Base-by-base conservation (phyloP, 257 asterid genomes). In the Orobanche coerulescens region DNA sequence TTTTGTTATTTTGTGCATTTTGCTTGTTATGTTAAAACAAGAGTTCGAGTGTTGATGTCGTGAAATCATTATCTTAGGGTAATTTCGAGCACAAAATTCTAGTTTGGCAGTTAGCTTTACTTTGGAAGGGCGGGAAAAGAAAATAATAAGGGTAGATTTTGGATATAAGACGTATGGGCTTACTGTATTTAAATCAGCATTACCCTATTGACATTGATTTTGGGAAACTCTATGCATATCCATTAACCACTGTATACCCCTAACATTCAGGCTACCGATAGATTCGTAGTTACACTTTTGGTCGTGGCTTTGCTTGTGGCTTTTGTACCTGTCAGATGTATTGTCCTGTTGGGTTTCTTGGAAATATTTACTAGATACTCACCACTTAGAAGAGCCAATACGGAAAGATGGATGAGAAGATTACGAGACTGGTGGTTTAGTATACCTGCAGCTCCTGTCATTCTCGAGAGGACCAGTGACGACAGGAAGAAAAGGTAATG, bases 341-440 rank as follows among this genome's bases (percentile, higher is more conserved):
- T 82, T 18, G 24, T 71, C 19, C 63, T 88, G 52, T 43, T 88
- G 54, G 70, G 65, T 37, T 88, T 88, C 76, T 55, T 84, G 71
- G 96, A 92, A 62, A 55, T 64, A 34, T 92, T 79, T 62, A 92
- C 95, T 1, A 64, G 91, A 72, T 78, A 80, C 61, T 86, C 95
- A 15, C 95, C 98, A 5, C n/a, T 68, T 6, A 65, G 98, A 64
- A 84, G 75, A 71, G 71, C 83, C 33, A 76, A 73, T 83, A 88
- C 96, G 0, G 98, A 92, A 54, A 82, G 84, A 76, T 88, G 94
- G 87, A 62, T 66, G 57, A 81, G 98, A 61, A 82, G 98, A 73
- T 71, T 84, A 30, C 71, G 93, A 52, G 96, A 88, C 53, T 88
- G 98, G 98, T 92, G 98, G 98, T 84, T 83, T 66, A 92, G 98